phyloP scores from a whole-genome alignment of 2,329 filamentous ascomycete species.

The Spiromastix sp. region DNA sequence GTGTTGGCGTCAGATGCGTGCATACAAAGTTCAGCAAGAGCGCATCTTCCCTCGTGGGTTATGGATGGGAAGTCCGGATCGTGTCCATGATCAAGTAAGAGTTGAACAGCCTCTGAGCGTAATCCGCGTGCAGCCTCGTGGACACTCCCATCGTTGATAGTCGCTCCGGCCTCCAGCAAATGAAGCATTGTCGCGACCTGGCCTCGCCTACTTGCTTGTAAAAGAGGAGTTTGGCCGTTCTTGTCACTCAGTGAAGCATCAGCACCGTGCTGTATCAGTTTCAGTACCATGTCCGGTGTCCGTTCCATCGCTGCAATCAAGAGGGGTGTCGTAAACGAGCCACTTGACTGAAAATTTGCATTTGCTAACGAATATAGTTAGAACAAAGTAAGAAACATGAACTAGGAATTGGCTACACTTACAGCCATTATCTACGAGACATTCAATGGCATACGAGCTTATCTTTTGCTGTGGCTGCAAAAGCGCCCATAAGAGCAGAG shows the following conservation, averaged over 20 bases:
- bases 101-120: slow-evolving; percentile 45
- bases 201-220: slow-evolving; percentile 47
- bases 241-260: slow-evolving; percentile 50
- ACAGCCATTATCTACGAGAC: slow-evolving; percentile 43
- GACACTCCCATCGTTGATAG: slow-evolving; percentile 54
- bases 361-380: slow-evolving; percentile 34
- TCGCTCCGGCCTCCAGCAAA: slow-evolving; percentile 46
- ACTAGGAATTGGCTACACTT: slow-evolving; percentile 5
- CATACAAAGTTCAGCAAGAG: slow-evolving; percentile 53
- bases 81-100: slow-evolving; percentile 50
- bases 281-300: slow-evolving; percentile 47
- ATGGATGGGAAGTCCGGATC: slow-evolving; percentile 56
- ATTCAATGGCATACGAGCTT: slow-evolving; percentile 47
- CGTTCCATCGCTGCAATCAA: slow-evolving; percentile 49
- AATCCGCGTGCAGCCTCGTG: slow-evolving; percentile 54
- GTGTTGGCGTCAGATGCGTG: slow-evolving; percentile 40
- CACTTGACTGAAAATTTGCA: slow-evolving; percentile 44
- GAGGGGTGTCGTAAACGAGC: slow-evolving; percentile 47
- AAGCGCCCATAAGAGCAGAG: slow-evolving; percentile 51
- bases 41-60: slow-evolving; percentile 51
- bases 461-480: slow-evolving; percentile 54
- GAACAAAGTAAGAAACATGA: too few relatives aligned
- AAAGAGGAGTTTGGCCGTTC: slow-evolving; percentile 48
- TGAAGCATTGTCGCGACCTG: slow-evolving; percentile 43
- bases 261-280: slow-evolving; percentile 47